Evolutionary conservation across 164 flowering plant species (phyloP).

Genomic region (Cinnamomum micranthum): DNA sequence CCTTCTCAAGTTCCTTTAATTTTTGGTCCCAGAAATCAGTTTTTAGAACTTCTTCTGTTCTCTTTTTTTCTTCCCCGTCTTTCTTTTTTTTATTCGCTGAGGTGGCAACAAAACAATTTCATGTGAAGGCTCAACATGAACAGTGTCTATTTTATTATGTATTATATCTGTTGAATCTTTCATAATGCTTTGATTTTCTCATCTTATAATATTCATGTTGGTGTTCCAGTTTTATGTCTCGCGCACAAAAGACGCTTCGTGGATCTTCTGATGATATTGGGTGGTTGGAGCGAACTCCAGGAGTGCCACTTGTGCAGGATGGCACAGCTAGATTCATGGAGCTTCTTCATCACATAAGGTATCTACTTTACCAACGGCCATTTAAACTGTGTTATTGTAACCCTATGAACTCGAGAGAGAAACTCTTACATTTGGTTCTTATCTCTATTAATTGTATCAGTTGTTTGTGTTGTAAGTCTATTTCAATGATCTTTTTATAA

Average conservation of each 20-base stretch:
- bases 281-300: conserved; percentile 69
- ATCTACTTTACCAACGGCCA: neutral
- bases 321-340: conserved; percentile 77
- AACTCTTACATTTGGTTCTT: neutral
- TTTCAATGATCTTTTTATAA: no score
- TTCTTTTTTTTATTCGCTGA: no score
- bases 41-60: no score
- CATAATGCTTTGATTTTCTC: neutral
- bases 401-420: neutral
- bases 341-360: conserved; percentile 72
- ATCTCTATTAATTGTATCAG: no score
- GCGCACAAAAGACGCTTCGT: conserved; percentile 50
- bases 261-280: conserved; percentile 93
- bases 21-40: no score
- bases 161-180: neutral
- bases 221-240: conserved; percentile 44
- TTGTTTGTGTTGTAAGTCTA: no score
- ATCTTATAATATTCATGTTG: conserved; percentile 6
- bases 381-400: neutral
- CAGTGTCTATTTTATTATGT: neutral
- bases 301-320: conserved; percentile 62
- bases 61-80: no score
- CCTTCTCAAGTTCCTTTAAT: no score
- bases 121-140: neutral
- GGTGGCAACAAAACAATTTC: no score